A percentile compares a stretch with the other conserved stretches of the same genome.
Conservation (phyloP, 768 basidiomycete species). For the Russula emetica region DNA sequence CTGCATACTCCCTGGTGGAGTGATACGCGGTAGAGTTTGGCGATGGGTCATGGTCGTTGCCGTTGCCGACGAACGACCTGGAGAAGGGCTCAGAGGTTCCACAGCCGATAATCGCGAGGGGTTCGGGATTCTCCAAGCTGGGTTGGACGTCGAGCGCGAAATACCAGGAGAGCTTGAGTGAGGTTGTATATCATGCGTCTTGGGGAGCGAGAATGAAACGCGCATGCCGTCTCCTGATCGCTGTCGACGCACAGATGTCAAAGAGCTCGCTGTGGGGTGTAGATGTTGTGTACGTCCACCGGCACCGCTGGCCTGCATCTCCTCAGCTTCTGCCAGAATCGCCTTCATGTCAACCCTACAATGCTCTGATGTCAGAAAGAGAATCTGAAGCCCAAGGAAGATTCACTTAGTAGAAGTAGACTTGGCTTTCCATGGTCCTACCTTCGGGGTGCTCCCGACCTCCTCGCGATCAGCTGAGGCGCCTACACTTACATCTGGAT, state of each 20-base stretch:
- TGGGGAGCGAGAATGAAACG: constrained; percentile 20
- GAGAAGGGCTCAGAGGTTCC: not conserved
- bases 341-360: constrained; percentile 75
- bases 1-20: not conserved
- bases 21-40: not conserved
- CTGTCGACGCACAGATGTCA: constrained; percentile 4
- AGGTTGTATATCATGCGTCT: constrained; percentile 7
- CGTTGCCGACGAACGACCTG: not conserved
- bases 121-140: not conserved
- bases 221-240: constrained; percentile 19
- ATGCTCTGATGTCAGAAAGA: not conserved
- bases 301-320: constrained; percentile 24
- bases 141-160: not conserved
- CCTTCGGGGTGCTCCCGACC: constrained; percentile 7
- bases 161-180: constrained; percentile 1
- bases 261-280: constrained; percentile 15
- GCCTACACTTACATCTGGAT: constrained; percentile 6
- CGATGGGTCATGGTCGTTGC: not conserved
- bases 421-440: constrained; percentile 35
- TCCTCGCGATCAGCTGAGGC: constrained; percentile 5
- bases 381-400: not conserved
- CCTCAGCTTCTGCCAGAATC: constrained; percentile 77
- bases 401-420: constrained; percentile 52
- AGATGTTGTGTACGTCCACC: constrained; percentile 23
- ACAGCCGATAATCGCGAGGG: not conserved